Base-by-base conservation (phyloP, 2,329 filamentous ascomycete species). In the Aureobasidium namibiae region DNA sequence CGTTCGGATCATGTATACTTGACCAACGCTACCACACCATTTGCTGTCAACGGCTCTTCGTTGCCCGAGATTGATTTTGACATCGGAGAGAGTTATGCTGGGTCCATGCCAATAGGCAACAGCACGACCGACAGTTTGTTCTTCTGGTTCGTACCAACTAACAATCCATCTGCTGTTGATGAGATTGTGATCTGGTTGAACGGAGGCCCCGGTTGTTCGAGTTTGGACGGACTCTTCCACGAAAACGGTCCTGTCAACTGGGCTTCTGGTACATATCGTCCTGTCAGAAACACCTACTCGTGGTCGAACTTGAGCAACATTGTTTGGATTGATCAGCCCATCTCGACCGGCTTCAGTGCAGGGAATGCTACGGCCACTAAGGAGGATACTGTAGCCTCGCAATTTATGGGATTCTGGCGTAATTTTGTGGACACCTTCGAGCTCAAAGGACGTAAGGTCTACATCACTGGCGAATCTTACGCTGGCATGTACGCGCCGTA, bases 231-330 rank as follows among this genome's bases (percentile, higher is more conserved):
- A 1, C 73, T 76, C 59, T 65, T 76, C 46, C 73, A 75, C 56
- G 74, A 76, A 61, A 76, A 75, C 39, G 73, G 74, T 1, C 74
- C 74, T 1, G 70, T 79, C 56, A 65, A 72, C 2, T 78, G 76
- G 76, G 72, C 76, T 45, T 73, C 73, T 65, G 70, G 70, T 24
- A 72, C 70, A 8, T 63, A 69, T 66, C 59, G 66, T 18, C 72
- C 76, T 1, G 71, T 76, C 2, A 69, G 72, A 61, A 78, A 78
- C 61, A 72, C 73, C 0, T 78, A 70, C 68, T 70, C 72, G 38
- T 78, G 75, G 74, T 69, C 83, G 61, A 86, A 87, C 52, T 72
- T 92, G 41, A 88, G 87, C 56, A 90, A 91, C 70, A 81, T 92
- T 65, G 75, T 94, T 44, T 94, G 85, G 82, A 78, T 81, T 13